Evolutionary conservation across 495 filamentous ascomycete species (phyloP), one percentile per base, ranked within the genome.

Genomic region (Schizothecium vesticola): DNA sequence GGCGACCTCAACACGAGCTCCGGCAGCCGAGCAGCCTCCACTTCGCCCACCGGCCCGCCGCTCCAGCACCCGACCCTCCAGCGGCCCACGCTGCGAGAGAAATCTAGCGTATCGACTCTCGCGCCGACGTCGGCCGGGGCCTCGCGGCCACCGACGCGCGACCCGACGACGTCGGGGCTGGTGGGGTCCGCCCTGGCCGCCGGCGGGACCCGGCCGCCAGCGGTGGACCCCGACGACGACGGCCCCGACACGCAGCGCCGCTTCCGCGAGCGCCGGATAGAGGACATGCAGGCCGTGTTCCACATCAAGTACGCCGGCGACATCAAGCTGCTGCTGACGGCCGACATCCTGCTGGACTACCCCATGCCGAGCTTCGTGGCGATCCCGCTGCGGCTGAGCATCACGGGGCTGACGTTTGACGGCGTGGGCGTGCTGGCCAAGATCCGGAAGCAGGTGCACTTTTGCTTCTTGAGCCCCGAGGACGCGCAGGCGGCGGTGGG

Each of bases 361-460:
- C 95, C 95, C 0, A 97, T 97, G 90, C 92, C 93, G 12, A 93
- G 90, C 79, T 99, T 99, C 71, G 95, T 96, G 11, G 92, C 92
- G 1, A 91, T 99, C 21, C 95, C 95, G 0, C 82, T 98, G 13
- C 91, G 92, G 72, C 83, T 99, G 3, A 94, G 94, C 70, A 93
- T 99, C 70, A 97, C 95, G 1, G 95, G 96, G 0, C 78, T 98
- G 57, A 92, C 91, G 16, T 98, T 99, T 73, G 93, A 99, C 79
- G 95, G 95, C 0, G 89, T 98, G 2, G 95, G 92, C 0, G 89
- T 97, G 33, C 76, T 98, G 13, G 95, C 95, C 2, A 92, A 96
- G 77, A 94, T 97, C 61, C 86, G 91, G 56, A 91, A 91, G 75
- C 78, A 88, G 26, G 88, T 89, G 56, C 92, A 97, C 71, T 95